phyloP scores from a whole-genome alignment of 2,329 filamentous ascomycete genomes.

The Penicillium crustosum region DNA sequence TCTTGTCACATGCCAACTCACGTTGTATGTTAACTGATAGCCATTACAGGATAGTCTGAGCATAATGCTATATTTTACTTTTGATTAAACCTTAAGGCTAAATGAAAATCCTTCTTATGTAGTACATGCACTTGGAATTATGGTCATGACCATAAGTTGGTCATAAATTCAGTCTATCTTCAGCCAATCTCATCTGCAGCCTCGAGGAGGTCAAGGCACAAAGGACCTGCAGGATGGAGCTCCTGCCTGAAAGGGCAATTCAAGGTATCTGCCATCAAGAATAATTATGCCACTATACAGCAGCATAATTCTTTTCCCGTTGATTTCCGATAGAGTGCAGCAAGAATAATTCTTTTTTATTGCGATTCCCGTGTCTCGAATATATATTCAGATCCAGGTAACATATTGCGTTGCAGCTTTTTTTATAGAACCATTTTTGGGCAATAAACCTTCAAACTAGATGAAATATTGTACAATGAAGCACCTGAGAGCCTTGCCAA shows the following conservation, averaged over 20 bases:
- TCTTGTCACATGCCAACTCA: background rate
- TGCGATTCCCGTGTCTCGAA: too few species aligned
- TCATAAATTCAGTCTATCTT: background rate
- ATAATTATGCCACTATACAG: background rate
- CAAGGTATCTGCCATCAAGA: background rate
- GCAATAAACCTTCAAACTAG: background rate
- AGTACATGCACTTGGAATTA: background rate
- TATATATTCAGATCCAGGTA: background rate
- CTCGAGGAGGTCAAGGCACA: constrained; percentile 3
- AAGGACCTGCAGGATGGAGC: constrained; percentile 1
- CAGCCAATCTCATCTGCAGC: constrained; percentile 7
- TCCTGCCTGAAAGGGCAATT: constrained; percentile 7
- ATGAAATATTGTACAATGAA: background rate
- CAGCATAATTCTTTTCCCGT: background rate
- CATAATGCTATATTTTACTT: background rate
- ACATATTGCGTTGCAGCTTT: background rate
- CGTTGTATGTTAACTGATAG: background rate
- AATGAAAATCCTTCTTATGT: background rate
- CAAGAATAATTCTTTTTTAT: background rate
- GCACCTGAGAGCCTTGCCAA: background rate
- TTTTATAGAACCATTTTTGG: background rate
- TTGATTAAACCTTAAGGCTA: background rate
- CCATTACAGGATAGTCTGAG: background rate
- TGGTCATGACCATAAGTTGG: background rate
- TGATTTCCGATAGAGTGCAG: background rate